Evolutionary conservation across 768 basidiomycete species (phyloP), one percentile per base, ranked within the genome.

Genomic region (Lentinula sp.): DNA sequence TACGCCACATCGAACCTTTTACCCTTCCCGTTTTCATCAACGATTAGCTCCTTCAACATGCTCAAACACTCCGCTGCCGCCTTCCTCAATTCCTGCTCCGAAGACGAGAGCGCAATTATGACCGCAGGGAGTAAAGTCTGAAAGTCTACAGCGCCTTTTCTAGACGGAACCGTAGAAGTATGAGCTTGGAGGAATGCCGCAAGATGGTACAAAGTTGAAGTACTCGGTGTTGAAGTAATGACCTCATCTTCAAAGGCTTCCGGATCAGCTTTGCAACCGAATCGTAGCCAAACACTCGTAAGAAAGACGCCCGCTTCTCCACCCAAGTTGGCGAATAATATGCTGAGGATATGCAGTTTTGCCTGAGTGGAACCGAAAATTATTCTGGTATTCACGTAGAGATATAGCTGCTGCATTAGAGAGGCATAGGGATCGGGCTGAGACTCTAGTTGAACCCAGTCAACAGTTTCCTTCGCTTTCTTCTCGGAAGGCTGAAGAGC

Each of bases 121-220:
- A 93, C 69, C 2, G 85, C 78, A 1, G 92, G 90, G 10, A 94
- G 67, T 5, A 95, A 79, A 0, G 84, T 86, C 70, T 95, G 89
- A 72, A 95, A 92, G 70, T 96, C 94, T 4, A 87, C 71, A 13
- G 79, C 75, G 40, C 79, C 76, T 45, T 78, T 73, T 50, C 80
- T 75, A 2, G 76, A 68, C 1, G 79, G 69, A 70, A 91, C 85
- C 0, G 94, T 92, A 45, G 76, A 67, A 1, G 79, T 69, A 70
- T 93, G 86, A 0, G 95, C 92, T 51, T 85, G 80, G 11, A 98
- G 71, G 72, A 95, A 95, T 0, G 93, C 91, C 2, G 81, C 77
- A 18, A 86, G 85, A 69, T 98, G 94, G 4, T 80, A 75, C 8
- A 98, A 75, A 0, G 93, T 86, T 1, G 85, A 78, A 2, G 80